A percentile compares a stretch with the other conserved stretches of the same genome.
These are phyloP conservation scores for Epithele typhae DNA, from an alignment of 768 basidiomycete genomes.

Conservation along the genomic window DNA sequence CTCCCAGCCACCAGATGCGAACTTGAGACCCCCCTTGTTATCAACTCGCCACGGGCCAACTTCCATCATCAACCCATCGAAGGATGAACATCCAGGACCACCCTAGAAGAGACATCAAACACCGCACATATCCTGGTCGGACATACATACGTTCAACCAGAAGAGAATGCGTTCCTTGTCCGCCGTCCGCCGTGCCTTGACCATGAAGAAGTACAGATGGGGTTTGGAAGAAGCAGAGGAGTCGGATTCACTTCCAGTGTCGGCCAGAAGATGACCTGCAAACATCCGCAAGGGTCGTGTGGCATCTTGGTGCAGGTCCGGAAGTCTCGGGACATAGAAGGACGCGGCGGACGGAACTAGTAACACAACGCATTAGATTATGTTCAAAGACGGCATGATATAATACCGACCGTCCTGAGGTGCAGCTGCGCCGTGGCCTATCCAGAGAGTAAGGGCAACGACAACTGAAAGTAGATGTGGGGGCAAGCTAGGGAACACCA, in stretches of 20 bases:
- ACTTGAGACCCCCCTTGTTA: conserved; percentile 63
- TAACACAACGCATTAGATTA: not conserved
- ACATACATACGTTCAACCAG: conserved; percentile 90
- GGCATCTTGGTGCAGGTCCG: conserved; percentile 72
- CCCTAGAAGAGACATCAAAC: conserved; percentile 50
- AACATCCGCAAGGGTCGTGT: conserved; percentile 72
- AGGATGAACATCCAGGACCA: conserved; percentile 95
- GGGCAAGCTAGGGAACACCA: conserved; percentile 11
- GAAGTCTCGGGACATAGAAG: conserved; percentile 76
- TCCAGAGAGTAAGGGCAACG: conserved; percentile 8
- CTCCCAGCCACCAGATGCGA: conserved; percentile 90
- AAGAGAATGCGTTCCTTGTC: conserved; percentile 89
- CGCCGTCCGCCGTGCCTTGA: conserved; percentile 82
- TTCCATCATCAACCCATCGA: conserved; percentile 98
- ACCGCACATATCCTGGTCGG: no score
- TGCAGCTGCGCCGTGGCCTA: conserved; percentile 16
- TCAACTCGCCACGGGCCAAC: conserved; percentile 90
- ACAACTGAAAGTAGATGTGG: conserved; percentile 11
- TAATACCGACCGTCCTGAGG: conserved; percentile 22
- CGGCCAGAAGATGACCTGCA: conserved; percentile 71
- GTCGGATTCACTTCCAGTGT: no score
- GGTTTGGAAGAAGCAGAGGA: conserved; percentile 85
- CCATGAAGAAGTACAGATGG: conserved; percentile 85
- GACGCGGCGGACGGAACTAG: conserved; percentile 79
- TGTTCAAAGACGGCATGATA: not conserved